These are phyloP conservation scores for Haematococcus sp. DNA, from an alignment of 139 green algal genomes.

Conservation along the genomic window DNA sequence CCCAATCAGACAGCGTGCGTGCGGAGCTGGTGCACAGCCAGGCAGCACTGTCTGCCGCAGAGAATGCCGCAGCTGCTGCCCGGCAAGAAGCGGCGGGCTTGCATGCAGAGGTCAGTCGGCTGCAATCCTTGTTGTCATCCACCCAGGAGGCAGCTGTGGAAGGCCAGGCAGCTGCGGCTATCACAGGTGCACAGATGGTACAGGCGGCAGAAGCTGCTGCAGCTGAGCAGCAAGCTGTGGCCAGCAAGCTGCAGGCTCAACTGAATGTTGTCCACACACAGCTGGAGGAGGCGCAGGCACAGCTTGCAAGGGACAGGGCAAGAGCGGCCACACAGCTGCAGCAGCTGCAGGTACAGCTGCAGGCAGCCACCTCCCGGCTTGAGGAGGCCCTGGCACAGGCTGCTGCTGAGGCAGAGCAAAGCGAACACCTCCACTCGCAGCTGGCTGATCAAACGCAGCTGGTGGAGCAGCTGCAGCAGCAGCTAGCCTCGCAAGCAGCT, in stretches of 20 bases:
- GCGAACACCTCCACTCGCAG: too few species aligned
- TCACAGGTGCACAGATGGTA: neutral
- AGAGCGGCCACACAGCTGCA: neutral
- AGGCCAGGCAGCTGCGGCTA: neutral
- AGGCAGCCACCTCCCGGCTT: neutral
- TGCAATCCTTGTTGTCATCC: neutral
- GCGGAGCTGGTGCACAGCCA: neutral
- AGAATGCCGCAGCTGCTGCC: neutral
- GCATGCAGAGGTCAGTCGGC: neutral
- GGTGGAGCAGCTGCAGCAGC: too few species aligned
- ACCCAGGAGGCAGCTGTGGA: neutral
- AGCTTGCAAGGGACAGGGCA: neutral
- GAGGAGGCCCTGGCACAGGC: neutral
- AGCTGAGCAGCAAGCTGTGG: neutral
- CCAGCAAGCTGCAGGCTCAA: slow-evolving; percentile 1
- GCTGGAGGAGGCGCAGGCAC: neutral
- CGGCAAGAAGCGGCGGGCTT: neutral
- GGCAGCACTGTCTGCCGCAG: neutral
- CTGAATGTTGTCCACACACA: neutral
- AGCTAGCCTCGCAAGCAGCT: too few species aligned
- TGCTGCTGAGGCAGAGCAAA: neutral
- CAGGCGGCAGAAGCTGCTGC: neutral
- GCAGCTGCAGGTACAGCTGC: neutral
- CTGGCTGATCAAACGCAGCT: too few species aligned
- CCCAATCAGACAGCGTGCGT: neutral